Evolutionary conservation across 2,329 filamentous ascomycete genomes (phyloP).

Genomic region (Monosporascus sp.): DNA sequence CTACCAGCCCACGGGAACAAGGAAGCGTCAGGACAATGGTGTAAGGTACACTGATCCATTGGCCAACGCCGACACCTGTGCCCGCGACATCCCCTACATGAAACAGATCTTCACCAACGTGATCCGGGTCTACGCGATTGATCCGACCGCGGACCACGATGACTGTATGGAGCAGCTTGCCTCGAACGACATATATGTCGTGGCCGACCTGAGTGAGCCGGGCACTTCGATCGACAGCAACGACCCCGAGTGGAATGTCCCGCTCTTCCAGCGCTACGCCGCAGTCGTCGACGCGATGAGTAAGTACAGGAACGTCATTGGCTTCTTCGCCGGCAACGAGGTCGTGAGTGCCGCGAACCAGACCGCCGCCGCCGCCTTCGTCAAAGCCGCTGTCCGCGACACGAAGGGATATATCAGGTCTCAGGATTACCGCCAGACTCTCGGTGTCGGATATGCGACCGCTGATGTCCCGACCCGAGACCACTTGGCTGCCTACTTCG

Average conservation of each 20-base stretch:
- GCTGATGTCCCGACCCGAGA: constrained; percentile 80
- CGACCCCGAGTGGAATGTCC: constrained; percentile 70
- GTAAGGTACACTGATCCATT: constrained; percentile 76
- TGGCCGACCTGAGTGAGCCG: constrained; percentile 85
- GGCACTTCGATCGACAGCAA: constrained; percentile 78
- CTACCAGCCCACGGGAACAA: constrained; percentile 46
- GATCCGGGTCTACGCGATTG: constrained; percentile 91
- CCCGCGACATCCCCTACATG: constrained; percentile 80
- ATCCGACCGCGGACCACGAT: constrained; percentile 72
- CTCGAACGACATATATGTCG: constrained; percentile 87
- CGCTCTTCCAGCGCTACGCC: constrained; percentile 76
- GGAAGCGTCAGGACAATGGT: constrained; percentile 34
- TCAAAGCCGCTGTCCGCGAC: constrained; percentile 96
- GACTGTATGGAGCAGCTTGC: constrained; percentile 80
- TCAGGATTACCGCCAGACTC: constrained; percentile 63
- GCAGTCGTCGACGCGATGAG: constrained; percentile 74
- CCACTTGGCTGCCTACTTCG: constrained; percentile 86
- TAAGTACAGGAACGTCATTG: constrained; percentile 85
- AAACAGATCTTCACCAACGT: constrained; percentile 78
- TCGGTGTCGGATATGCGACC: constrained; percentile 93
- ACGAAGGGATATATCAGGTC: constrained; percentile 88
- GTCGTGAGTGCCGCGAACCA: constrained; percentile 87
- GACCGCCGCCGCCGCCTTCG: constrained; percentile 84
- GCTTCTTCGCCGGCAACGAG: constrained; percentile 98
- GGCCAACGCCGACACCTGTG: constrained; percentile 64